These are phyloP conservation scores for Globisporangium viniferum DNA, from an alignment of 352 stramenopile genomes.

Conservation along the genomic window DNA sequence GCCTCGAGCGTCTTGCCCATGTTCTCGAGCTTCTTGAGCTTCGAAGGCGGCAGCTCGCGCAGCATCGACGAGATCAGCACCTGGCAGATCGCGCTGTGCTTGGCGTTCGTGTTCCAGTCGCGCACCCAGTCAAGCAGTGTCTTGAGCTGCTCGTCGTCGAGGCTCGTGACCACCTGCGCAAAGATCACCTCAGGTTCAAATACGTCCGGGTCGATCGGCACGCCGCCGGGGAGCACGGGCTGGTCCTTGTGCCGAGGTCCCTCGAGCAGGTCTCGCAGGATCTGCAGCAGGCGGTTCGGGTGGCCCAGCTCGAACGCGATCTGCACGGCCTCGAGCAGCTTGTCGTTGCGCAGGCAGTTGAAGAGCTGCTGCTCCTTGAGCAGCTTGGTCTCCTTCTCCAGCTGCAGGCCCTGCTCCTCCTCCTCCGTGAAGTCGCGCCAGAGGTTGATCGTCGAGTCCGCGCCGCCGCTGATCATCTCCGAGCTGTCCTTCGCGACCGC, in stretches of 20 bases:
- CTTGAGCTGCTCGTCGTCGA: slow-evolving; percentile 80
- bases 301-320: slow-evolving; percentile 93
- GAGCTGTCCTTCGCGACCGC: slow-evolving; percentile 86
- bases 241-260: slow-evolving; percentile 62
- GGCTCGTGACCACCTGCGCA: slow-evolving; percentile 59
- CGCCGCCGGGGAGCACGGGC: slow-evolving; percentile 33
- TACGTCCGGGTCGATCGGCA: slow-evolving; percentile 43
- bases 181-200: slow-evolving; percentile 68
- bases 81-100: slow-evolving; percentile 93
- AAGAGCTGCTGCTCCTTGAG: slow-evolving; percentile 94
- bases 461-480: slow-evolving; percentile 91
- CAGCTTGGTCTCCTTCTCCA: slow-evolving; percentile 88
- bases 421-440: slow-evolving; percentile 95
- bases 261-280: slow-evolving; percentile 83
- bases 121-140: slow-evolving; percentile 93
- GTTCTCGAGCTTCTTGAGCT: slow-evolving; percentile 70
- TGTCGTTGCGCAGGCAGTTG: slow-evolving; percentile 92
- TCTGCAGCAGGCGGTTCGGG: slow-evolving; percentile 92
- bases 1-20: slow-evolving; percentile 86
- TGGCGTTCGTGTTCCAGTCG: slow-evolving; percentile 98
- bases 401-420: slow-evolving; percentile 78
- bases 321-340: slow-evolving; percentile 82
- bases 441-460: slow-evolving; percentile 93
- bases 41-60: slow-evolving; percentile 55
- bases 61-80: slow-evolving; percentile 91